A percentile compares a stretch with the other conserved stretches of the same genome.
Evolutionary conservation across 331 rosid species (phyloP).

Genomic region (Rosa hybrid): DNA sequence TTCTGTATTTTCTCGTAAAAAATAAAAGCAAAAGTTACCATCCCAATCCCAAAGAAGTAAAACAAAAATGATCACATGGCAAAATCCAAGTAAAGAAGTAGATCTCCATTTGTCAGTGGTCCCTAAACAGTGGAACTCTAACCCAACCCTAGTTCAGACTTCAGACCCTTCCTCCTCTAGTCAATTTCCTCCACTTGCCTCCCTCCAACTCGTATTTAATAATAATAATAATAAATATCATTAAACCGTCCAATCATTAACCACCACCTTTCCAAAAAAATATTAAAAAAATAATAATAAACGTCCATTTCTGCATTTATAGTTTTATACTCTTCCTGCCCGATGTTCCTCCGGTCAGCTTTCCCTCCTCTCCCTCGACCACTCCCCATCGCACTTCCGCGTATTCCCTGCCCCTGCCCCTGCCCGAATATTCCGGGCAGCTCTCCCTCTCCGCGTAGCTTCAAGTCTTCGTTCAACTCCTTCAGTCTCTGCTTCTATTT

Average conservation of each 20-base stretch:
- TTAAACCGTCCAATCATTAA: background rate
- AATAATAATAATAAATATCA: too few species aligned
- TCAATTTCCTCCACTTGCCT: background rate
- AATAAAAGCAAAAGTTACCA: background rate
- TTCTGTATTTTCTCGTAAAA: background rate
- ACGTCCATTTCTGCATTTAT: background rate
- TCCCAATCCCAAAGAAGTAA: too few species aligned
- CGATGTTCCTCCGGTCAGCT: slow-evolving; percentile 45
- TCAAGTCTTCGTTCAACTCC: background rate
- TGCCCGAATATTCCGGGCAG: slow-evolving; percentile 46
- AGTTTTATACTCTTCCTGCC: slow-evolving; percentile 19
- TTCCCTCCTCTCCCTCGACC: background rate
- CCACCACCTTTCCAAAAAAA: background rate
- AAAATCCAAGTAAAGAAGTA: background rate
- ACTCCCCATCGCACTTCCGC: background rate
- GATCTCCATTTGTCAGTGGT: too few species aligned
- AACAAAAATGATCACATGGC: background rate
- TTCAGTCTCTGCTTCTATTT: slow-evolving; percentile 31
- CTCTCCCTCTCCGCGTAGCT: background rate
- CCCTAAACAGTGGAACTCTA: background rate
- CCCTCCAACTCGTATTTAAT: background rate
- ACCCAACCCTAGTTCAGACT: background rate
- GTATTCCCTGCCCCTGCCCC: background rate
- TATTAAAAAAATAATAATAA: background rate
- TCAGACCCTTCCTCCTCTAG: background rate